Base-by-base conservation (phyloP, 306 rosid genomes). In the cucumber (Cucumis sativus) region DNA sequence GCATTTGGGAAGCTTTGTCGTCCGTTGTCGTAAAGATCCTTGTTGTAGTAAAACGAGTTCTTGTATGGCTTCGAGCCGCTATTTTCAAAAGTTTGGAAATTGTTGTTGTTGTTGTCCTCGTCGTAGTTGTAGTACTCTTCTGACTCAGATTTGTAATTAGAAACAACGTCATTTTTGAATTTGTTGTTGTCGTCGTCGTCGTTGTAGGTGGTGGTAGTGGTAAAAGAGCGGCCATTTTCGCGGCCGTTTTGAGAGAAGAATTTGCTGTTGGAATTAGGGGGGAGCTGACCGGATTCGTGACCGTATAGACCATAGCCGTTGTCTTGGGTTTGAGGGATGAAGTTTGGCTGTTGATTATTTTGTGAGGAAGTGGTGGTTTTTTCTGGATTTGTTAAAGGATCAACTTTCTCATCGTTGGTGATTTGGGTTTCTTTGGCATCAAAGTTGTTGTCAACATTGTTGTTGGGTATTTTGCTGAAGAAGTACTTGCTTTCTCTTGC, bases 261-360 rank as follows among this genome's bases (percentile, higher is more conserved):
- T 43, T 72, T 72, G 28, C 6, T 11, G 28, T 71, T 17, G 47
- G 86, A 17, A 56, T 56, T 56, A 45, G 93, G 88, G 68, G 90
- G 86, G 52, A 80, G 23, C 76, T 90, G 78, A 40, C 78, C 73
- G 52, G 91, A 78, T 40, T 95, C 92, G 59, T 89, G 97, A 65
- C 99, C 97, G 78, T 95, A 95, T 41, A 95, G 85, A 75, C 97
- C 99, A 73, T 95, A 89, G 76, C 90, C 87, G 75, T 6, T 78
- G 76, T 82, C 84, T 80, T 89, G 86, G 69, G 88, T 86, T 54
- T 90, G 87, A 2, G 86, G 91, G 80, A 85, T 71, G 85, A 92
- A 95, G 40, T 49, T 39, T 6, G 99, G 96, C 74, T 92, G 83
- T 45, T 87, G 80, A 14, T 23, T 23, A 23, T 89, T 81, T 43